Conservation (phyloP, 2,329 filamentous ascomycete genomes). For the Monilinia fructigena region DNA sequence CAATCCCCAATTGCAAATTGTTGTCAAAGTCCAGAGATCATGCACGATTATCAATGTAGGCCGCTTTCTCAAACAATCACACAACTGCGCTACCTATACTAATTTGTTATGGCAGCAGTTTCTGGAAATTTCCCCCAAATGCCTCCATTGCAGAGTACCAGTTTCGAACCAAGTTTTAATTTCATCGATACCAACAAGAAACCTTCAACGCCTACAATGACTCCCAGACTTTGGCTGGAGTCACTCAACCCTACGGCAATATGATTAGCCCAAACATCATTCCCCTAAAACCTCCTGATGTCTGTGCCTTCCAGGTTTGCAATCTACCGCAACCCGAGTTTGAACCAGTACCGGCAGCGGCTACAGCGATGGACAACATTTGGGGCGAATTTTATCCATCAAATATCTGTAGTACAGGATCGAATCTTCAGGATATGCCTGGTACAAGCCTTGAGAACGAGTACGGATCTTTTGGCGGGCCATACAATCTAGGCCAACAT, state of each 20-base stretch:
- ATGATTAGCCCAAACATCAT: neutral
- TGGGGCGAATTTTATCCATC: slow-evolving; percentile 1
- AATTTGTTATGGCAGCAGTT: slow-evolving; percentile 7
- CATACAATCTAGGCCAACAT: neutral
- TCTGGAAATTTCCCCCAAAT: neutral
- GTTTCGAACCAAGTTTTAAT: neutral
- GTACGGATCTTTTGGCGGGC: neutral
- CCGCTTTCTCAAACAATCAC: neutral
- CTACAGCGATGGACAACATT: neutral
- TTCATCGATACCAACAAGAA: neutral
- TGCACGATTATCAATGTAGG: neutral
- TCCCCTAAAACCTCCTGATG: slow-evolving; percentile 2
- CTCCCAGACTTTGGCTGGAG: neutral
- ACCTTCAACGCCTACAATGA: neutral
- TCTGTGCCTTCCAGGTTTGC: neutral
- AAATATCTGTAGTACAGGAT: neutral
- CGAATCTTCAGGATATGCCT: neutral
- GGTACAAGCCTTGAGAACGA: neutral
- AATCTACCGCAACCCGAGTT: neutral
- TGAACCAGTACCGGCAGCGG: neutral
- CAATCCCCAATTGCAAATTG: neutral
- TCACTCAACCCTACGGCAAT: neutral
- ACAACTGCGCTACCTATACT: neutral
- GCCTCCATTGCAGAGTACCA: neutral
- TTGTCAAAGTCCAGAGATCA: neutral